Base-by-base conservation (phyloP, 148 eudicot species). In the Limonium bicolor region DNA sequence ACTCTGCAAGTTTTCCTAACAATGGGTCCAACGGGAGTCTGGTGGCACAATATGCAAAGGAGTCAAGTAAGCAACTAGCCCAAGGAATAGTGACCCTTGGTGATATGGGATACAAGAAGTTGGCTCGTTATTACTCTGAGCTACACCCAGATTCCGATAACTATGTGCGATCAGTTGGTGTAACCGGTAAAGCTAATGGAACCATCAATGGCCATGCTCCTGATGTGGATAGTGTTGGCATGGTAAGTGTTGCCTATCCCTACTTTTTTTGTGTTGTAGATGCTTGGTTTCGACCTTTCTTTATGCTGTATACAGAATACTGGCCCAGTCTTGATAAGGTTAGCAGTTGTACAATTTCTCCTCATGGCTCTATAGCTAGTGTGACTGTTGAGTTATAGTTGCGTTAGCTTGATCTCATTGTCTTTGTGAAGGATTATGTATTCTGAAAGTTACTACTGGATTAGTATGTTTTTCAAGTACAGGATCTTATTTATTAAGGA, bases 11-110 rank as follows among this genome's bases (percentile, higher is more conserved):
- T 17, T 29, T 23, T 29, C 41, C 54, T 13, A 66, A 71, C 46
- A 62, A 60, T 42, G 51, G 75, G 30, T 56, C 75, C 37, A 82
- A 71, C 63, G 90, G 90, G 27, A 82, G 66, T 51, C 59, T 69
- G 46, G 82, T 87, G 54, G 90, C 80, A 18, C 88, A 68, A 35
- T 74, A 73, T 70, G 96, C 94, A 46, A 72, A 63, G 56, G 88
- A 79, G 48, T 87, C 96, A 7, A 74, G 94, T 70, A 87, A 76
- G 69, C 87, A 87, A 59, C 68, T 87, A 28, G 94, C 96, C 60
- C 67, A 82, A 10, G 96, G 96, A 50, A 71, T 87, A 51, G 82
- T 67, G 22, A 73, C 73, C 36, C 73, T 87, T 26, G 86, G 96
- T 19, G 88, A 82, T 47, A 71, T 55, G 54, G 82, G 94, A 41